Evolutionary conservation across 495 filamentous ascomycete genomes (phyloP).

Genomic region (Trichoderma asperelloides): DNA sequence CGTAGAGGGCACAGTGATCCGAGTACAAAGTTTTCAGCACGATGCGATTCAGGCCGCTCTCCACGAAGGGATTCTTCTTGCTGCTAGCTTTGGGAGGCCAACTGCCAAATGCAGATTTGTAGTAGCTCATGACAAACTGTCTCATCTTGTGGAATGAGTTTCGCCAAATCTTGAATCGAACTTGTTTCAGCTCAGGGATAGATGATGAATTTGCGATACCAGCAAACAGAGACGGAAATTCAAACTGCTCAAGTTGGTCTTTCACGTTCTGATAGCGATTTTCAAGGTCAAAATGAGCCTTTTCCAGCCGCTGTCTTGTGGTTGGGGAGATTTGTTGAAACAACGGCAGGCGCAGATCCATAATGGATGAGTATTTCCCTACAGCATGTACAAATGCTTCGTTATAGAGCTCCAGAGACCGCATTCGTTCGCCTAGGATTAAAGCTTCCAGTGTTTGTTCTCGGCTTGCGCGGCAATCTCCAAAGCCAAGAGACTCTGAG

Average conservation of each 20-base stretch:
- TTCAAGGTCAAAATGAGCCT: slow-evolving; percentile 69
- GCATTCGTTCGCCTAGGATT: slow-evolving; percentile 77
- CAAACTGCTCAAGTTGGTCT: slow-evolving; percentile 64
- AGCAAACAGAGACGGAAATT: slow-evolving; percentile 86
- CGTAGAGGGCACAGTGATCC: slow-evolving; percentile 80
- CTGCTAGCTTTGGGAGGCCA: slow-evolving; percentile 90
- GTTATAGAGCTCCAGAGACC: slow-evolving; percentile 71
- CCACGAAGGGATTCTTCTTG: slow-evolving; percentile 87
- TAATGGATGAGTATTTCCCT: slow-evolving; percentile 73
- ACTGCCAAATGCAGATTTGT: slow-evolving; percentile 74
- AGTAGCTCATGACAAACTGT: slow-evolving; percentile 64
- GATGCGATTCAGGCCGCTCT: slow-evolving; percentile 74
- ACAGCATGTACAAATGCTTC: slow-evolving; percentile 91
- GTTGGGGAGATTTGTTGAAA: slow-evolving; percentile 56
- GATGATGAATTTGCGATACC: slow-evolving; percentile 76
- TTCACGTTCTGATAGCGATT: slow-evolving; percentile 58
- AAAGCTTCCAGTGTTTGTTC: slow-evolving; percentile 90
- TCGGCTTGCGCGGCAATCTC: slow-evolving; percentile 70
- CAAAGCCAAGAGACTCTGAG: slow-evolving; percentile 64
- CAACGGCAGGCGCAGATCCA: slow-evolving; percentile 57
- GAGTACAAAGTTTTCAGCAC: slow-evolving; percentile 75
- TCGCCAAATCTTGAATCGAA: slow-evolving; percentile 82
- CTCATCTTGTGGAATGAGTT: slow-evolving; percentile 62
- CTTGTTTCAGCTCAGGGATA: slow-evolving; percentile 57
- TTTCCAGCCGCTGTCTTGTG: slow-evolving; percentile 72